Conservation (phyloP, 176 grass and related monocot species). For the Oryza australiensis region DNA sequence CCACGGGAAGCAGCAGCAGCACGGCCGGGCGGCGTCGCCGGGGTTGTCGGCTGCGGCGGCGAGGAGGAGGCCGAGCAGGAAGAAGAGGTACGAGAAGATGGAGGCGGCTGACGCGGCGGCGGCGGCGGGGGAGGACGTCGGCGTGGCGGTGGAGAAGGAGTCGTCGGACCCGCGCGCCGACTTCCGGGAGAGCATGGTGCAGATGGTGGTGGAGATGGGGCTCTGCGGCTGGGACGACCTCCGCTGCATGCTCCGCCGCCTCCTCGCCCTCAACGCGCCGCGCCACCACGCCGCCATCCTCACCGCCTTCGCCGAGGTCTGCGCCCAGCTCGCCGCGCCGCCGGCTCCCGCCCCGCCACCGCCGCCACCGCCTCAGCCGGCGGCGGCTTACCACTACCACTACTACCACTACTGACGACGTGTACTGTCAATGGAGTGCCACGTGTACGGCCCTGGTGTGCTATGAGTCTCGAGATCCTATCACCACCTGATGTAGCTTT, state of each 20-base stretch:
- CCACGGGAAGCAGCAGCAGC: not conserved
- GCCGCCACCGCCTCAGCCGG: not conserved
- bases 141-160: slow-evolving; percentile 96
- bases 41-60: not conserved
- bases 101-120: not conserved
- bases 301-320: slow-evolving; percentile 87
- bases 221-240: slow-evolving; percentile 81
- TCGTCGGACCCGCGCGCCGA: slow-evolving; percentile 76
- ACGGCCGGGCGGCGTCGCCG: not conserved
- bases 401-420: slow-evolving; percentile 39
- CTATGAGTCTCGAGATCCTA: slow-evolving; percentile 61
- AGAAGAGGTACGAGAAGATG: slow-evolving; percentile 36
- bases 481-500: slow-evolving; percentile 60
- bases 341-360: not conserved
- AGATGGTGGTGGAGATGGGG: slow-evolving; percentile 96
- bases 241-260: slow-evolving; percentile 80
- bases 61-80: not conserved
- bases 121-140: slow-evolving; percentile 27
- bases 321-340: slow-evolving; percentile 47
- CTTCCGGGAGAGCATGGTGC: slow-evolving; percentile 87
- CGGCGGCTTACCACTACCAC: slow-evolving; percentile 32
- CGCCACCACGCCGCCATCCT: slow-evolving; percentile 92
- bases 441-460: not conserved
- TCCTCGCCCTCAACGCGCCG: slow-evolving; percentile 91
- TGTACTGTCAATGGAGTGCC: not conserved